These are phyloP conservation scores for Fraxinus sp. DNA, from an alignment of 305 asterid species.

Conservation along the genomic window DNA sequence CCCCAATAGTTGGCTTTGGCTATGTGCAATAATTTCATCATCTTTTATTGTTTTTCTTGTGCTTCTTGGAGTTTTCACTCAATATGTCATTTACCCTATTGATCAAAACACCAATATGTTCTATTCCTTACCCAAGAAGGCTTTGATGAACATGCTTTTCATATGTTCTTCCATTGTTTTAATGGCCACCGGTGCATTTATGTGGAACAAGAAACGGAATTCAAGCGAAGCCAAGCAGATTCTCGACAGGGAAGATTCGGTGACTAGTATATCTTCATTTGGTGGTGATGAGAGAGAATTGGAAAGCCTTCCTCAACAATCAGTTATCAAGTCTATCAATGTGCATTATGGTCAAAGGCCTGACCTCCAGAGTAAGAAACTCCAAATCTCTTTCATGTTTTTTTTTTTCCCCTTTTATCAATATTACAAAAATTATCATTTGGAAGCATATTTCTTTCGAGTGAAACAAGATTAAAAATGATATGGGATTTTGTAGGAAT, in stretches of 20 bases:
- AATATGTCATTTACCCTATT: constrained; percentile 52
- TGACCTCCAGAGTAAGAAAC: constrained; percentile 49
- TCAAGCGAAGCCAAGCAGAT: constrained; percentile 42
- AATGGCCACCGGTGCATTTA: constrained; percentile 47
- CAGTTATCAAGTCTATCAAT: constrained; percentile 43
- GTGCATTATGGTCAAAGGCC: constrained; percentile 65
- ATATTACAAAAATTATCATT: too few species aligned
- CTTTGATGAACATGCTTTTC: constrained; percentile 53
- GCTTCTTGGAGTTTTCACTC: constrained; percentile 52
- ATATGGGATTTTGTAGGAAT: constrained; percentile 41
- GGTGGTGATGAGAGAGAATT: constrained; percentile 45
- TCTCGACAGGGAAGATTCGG: constrained; percentile 38
- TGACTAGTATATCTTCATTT: constrained; percentile 24
- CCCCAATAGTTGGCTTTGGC: constrained; percentile 65
- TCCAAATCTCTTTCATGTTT: not conserved
- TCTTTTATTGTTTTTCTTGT: constrained; percentile 52
- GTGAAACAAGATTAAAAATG: not conserved
- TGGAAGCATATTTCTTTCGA: not conserved
- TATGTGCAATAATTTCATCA: constrained; percentile 60
- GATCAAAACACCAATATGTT: constrained; percentile 46
- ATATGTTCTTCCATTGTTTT: constrained; percentile 46
- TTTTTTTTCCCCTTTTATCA: not conserved
- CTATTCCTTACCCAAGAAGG: constrained; percentile 59
- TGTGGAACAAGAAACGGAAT: constrained; percentile 62
- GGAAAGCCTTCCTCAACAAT: constrained; percentile 59